phyloP scores from a whole-genome alignment of 1,139 yeast genomes.

The Candida tetrigidarum region DNA sequence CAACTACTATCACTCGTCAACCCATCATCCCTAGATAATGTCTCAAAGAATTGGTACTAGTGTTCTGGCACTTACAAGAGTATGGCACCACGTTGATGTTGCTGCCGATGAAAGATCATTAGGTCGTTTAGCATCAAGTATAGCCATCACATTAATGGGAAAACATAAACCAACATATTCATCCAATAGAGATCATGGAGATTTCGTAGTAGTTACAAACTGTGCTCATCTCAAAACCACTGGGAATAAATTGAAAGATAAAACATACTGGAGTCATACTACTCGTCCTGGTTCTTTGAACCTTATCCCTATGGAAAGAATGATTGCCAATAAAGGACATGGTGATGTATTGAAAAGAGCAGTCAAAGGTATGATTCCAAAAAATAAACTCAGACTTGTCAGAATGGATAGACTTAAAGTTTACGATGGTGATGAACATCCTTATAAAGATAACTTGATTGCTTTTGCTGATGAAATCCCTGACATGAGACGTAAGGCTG shows the following conservation, averaged over 20 bases:
- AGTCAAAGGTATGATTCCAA: slow-evolving; percentile 95
- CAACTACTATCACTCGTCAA: not conserved
- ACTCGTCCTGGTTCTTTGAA: slow-evolving; percentile 90
- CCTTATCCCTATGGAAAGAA: slow-evolving; percentile 78
- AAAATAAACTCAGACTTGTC: slow-evolving; percentile 77
- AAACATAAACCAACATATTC: slow-evolving; percentile 94
- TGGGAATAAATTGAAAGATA: slow-evolving; percentile 82
- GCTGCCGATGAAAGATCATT: slow-evolving; percentile 83
- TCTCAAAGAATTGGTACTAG: slow-evolving; percentile 64
- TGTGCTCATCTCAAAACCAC: slow-evolving; percentile 80
- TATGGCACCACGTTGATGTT: slow-evolving; percentile 96
- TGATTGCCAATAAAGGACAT: slow-evolving; percentile 81
- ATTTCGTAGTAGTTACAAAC: slow-evolving; percentile 95
- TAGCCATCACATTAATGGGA: slow-evolving; percentile 89
- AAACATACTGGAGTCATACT: slow-evolving; percentile 91
- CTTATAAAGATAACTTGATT: slow-evolving; percentile 78
- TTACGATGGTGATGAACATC: slow-evolving; percentile 87
- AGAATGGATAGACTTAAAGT: slow-evolving; percentile 86
- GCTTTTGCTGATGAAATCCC: slow-evolving; percentile 86
- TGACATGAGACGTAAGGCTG: slow-evolving; percentile 47
- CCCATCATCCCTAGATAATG: slow-evolving; percentile 34
- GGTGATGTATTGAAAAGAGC: slow-evolving; percentile 84
- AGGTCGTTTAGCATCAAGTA: slow-evolving; percentile 90
- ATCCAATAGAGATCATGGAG: slow-evolving; percentile 83
- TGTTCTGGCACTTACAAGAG: slow-evolving; percentile 77